Conservation (phyloP, 768 basidiomycete species). For the Leccinum disarticulatum region DNA sequence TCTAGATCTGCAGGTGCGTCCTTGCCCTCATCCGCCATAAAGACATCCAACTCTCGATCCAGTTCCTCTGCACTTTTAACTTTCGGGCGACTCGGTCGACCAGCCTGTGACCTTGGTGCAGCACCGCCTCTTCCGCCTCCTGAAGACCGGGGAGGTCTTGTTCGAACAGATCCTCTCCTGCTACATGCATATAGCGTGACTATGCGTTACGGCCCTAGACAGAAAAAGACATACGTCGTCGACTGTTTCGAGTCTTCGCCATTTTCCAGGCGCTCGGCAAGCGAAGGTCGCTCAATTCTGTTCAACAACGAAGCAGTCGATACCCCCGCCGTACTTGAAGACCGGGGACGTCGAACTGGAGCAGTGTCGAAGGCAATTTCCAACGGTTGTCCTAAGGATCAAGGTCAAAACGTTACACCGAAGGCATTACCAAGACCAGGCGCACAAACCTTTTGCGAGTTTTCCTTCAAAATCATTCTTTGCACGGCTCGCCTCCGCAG, state of each 20-base stretch:
- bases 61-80: conserved; percentile 79
- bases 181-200: conserved; percentile 12
- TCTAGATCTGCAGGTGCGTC: conserved; percentile 21
- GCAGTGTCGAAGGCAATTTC: conserved; percentile 58
- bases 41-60: conserved; percentile 85
- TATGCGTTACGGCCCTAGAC: background rate
- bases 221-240: conserved; percentile 8
- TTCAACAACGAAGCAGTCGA: conserved; percentile 63
- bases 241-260: conserved; percentile 36
- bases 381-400: conserved; percentile 74
- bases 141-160: conserved; percentile 27
- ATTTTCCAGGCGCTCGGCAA: conserved; percentile 61
- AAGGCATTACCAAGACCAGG: background rate
- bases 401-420: conserved; percentile 1
- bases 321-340: conserved; percentile 42
- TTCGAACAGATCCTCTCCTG: conserved; percentile 51
- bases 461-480: conserved; percentile 86
- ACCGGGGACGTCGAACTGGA: conserved; percentile 46
- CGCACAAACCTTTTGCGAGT: conserved; percentile 72
- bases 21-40: conserved; percentile 62
- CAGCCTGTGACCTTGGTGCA: conserved; percentile 26
- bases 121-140: conserved; percentile 13
- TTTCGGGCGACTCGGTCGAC: conserved; percentile 42
- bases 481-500: conserved; percentile 76
- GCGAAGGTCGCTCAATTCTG: conserved; percentile 73